phyloP scores from a whole-genome alignment of 2,329 filamentous ascomycete genomes.

The Scedosporium minutisporum region DNA sequence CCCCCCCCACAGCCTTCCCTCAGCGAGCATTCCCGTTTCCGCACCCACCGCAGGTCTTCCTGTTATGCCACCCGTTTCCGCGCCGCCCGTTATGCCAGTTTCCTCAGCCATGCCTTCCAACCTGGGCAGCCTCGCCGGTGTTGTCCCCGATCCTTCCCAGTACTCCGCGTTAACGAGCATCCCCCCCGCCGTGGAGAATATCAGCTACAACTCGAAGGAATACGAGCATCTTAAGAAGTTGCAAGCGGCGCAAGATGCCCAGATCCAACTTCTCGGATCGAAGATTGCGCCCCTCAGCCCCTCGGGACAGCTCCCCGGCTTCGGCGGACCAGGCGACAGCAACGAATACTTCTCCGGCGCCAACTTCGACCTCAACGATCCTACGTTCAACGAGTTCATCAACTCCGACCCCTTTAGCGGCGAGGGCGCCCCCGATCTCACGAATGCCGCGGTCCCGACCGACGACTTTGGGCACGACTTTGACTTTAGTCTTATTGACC shows the following conservation, averaged over 20 bases:
- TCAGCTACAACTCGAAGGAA: constrained; percentile 62
- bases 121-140: constrained; percentile 13
- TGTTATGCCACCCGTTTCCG: constrained; percentile 11
- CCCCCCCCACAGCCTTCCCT: neutral
- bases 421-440: constrained; percentile 17
- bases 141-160: constrained; percentile 26
- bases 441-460: neutral
- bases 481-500: constrained; percentile 27
- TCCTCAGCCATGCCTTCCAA: constrained; percentile 10
- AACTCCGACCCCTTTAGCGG: constrained; percentile 27
- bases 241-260: constrained; percentile 67
- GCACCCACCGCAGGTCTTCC: constrained; percentile 8
- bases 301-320: constrained; percentile 65
- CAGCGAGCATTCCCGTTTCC: neutral
- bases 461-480: constrained; percentile 30
- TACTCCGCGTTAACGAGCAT: constrained; percentile 40
- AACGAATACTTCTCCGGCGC: constrained; percentile 19
- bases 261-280: constrained; percentile 65
- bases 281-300: constrained; percentile 73
- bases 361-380: constrained; percentile 30
- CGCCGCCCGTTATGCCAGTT: constrained; percentile 13
- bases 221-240: constrained; percentile 70
- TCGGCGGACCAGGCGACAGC: constrained; percentile 33
- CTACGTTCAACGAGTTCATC: constrained; percentile 27
- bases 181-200: constrained; percentile 47